Evolutionary conservation across 1,139 yeast species (phyloP).

Genomic region (Yamadazyma diospyri): DNA sequence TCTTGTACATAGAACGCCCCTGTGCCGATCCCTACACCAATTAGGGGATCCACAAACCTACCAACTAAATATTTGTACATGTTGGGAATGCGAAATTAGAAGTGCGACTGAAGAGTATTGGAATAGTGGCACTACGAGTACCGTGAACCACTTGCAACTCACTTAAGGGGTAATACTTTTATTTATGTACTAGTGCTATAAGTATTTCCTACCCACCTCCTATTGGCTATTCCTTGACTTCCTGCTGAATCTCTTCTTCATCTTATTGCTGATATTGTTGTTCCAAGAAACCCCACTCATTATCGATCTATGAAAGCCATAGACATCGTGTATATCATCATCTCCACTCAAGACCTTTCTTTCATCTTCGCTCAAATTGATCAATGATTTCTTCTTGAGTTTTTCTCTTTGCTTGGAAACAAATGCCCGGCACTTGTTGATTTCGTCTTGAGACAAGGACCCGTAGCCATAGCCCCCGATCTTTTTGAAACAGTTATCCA

Average conservation of each 20-base stretch:
- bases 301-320: conserved; percentile 49
- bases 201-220: too few species aligned
- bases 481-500: conserved; percentile 73
- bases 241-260: conserved; percentile 41
- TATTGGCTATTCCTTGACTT: conserved; percentile 15
- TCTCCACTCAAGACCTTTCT: conserved; percentile 26
- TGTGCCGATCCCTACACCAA: conserved; percentile 57
- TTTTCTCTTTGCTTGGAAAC: conserved; percentile 60
- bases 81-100: conserved; percentile 16
- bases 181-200: too few species aligned
- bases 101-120: too few species aligned
- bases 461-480: conserved; percentile 68
- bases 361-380: conserved; percentile 40
- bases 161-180: too few species aligned
- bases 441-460: conserved; percentile 76
- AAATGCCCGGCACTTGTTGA: conserved; percentile 70
- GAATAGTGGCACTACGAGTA: too few species aligned
- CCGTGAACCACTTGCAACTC: too few species aligned
- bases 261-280: conserved; percentile 47
- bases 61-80: conserved; percentile 39
- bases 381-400: conserved; percentile 30
- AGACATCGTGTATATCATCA: conserved; percentile 39
- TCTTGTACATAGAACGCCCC: conserved; percentile 62
- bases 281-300: conserved; percentile 60
- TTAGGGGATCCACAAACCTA: conserved; percentile 51